These are phyloP conservation scores for Orbilia quercus DNA, from an alignment of 2,329 filamentous ascomycete species.

Conservation along the genomic window DNA sequence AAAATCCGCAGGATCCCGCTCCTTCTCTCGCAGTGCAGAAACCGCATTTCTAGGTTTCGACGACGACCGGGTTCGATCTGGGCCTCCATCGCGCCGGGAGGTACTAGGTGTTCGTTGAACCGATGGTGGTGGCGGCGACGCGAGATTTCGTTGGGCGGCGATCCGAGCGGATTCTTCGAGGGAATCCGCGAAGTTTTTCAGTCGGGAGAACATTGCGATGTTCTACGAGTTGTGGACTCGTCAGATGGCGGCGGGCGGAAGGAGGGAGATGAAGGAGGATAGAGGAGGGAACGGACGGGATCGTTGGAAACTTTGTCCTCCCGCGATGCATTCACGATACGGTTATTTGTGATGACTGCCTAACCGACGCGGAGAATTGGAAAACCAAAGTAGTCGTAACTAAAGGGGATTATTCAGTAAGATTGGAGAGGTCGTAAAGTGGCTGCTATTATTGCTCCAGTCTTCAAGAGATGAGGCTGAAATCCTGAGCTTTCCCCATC, in stretches of 20 bases:
- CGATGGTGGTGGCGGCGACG: slow-evolving; percentile 30
- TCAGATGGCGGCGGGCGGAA: slow-evolving; percentile 9
- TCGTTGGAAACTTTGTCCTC: slow-evolving; percentile 1
- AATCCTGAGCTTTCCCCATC: slow-evolving; percentile 32
- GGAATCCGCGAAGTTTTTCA: slow-evolving; percentile 54
- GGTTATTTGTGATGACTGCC: not conserved
- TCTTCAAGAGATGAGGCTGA: slow-evolving; percentile 49
- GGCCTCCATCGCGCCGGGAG: slow-evolving; percentile 37
- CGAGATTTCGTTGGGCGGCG: slow-evolving; percentile 44
- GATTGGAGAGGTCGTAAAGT: slow-evolving; percentile 28
- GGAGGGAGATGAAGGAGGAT: slow-evolving; percentile 16
- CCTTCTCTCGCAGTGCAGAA: slow-evolving; percentile 42
- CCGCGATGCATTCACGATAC: slow-evolving; percentile 44
- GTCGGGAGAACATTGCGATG: slow-evolving; percentile 39
- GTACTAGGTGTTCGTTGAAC: slow-evolving; percentile 42
- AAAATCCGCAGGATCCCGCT: slow-evolving; percentile 55
- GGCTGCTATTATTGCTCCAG: slow-evolving; percentile 26
- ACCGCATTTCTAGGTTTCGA: slow-evolving; percentile 48
- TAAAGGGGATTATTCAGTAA: slow-evolving; percentile 22
- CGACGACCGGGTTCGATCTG: slow-evolving; percentile 27
- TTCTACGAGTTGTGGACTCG: slow-evolving; percentile 33
- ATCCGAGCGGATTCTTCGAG: slow-evolving; percentile 55
- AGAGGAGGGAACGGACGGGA: slow-evolving; percentile 13
- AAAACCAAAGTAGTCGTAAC: slow-evolving; percentile 7
- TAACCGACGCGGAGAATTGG: too few relatives aligned